Base-by-base conservation (phyloP, 1,139 yeast genomes). In the Yamadazyma epiphylla region DNA sequence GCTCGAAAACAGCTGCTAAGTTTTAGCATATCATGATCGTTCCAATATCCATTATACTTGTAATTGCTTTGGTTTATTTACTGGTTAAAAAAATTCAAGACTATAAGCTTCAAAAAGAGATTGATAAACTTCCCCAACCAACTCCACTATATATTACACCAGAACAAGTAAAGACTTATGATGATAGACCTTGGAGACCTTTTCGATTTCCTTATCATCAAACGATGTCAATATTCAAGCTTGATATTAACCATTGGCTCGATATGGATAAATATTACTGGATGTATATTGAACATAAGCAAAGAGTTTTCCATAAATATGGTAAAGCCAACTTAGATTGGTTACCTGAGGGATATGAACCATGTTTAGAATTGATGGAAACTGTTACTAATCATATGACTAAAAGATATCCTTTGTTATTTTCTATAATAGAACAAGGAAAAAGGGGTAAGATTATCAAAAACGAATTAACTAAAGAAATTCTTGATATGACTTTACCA, bases 121-220 rank as follows among this genome's bases (percentile, higher is more conserved):
- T 31, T 5, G 42, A 42, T 23, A 15, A 36, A 7, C 42, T 43
- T 17, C 79, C 77, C 6, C 58, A 56, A 28, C 82, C 84, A 15
- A 69, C 77, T 0, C 85, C 87, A 2, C 58, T 80, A 25, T 60
- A 62, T 58, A 70, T 81, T 28, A 79, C 84, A 0, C 84, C 85
- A 2, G 86, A 80, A 24, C 77, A 77, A 43, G 84, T 80, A 10
- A 58, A 62, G 38, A 70, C 64, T 15, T 78, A 79, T 48, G 85
- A 80, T 42, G 88, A 79, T 46, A 66, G 88, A 50, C 87, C 88
- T 10, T 81, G 89, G 88, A 65, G 89, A 53, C 87, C 88, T 4
- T 81, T 81, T 55, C 61, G 88, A 47, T 79, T 84, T 81, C 88
- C 88, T 14, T 80, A 80, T 49, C 87, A 80, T 50, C 89, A 81